Base-by-base conservation (phyloP, 495 filamentous ascomycete genomes). In the Hypoxylon trugodes region DNA sequence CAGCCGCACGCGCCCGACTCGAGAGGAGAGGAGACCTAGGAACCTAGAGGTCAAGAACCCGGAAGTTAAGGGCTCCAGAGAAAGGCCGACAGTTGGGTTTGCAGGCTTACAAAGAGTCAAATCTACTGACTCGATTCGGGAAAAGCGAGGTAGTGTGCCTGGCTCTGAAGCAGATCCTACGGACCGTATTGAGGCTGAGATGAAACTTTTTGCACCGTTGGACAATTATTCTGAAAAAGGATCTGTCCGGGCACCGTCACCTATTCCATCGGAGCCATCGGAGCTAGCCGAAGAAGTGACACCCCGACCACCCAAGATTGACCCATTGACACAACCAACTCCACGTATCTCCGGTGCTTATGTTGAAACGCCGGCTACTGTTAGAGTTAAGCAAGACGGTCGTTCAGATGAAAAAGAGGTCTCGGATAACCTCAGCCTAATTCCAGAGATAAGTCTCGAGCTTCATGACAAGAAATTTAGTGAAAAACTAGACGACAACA, bases 141-240 rank as follows among this genome's bases (percentile, higher is more conserved):
- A 71, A 48, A 80, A 78, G 45, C 61, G 70, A 24, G 66, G 70
- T n/a, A 81, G 76, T 59, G 59, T 70, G 35, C 69, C 71, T 19
- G 72, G 75, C 25, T 85, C 82, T 16, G 82, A 85, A 37, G 71
- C 69, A n/a, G 82, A 85, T 59, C 82, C 82, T 4, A 79, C 78
- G 16, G 82, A 84, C 53, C 79, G 82, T 13, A 85, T 85, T 16
- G 73, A 82, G 35, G 78, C 74, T 12, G 82, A 85, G 60, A 78
- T 82, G 66, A 78, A 76, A 30, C 76, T 85, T 2, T 85, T 85
- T 52, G 82, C 82, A 8, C 79, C 80, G 0, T 69, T 72, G 41
- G 82, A 84, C 24, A 80, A 79, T 51, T 77, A 81, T 33, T 85
- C 82, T 6, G 82, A 85, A 58, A 77, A 72, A 26, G 78, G 81